These are phyloP conservation scores for Tricholoma sp. DNA, from an alignment of 768 basidiomycete species.

Conservation along the genomic window DNA sequence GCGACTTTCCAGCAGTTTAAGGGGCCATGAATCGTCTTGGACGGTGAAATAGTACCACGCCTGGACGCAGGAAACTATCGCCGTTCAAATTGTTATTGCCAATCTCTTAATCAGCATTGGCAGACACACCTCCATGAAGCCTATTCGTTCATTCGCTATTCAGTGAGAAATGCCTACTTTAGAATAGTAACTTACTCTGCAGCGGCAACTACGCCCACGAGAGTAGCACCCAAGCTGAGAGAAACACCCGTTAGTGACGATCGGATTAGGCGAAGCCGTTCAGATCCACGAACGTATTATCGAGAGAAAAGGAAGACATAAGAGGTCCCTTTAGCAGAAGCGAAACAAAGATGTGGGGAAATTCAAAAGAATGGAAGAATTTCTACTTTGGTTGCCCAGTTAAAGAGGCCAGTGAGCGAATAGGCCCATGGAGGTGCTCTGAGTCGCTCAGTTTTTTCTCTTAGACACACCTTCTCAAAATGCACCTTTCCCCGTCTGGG, in stretches of 20 bases:
- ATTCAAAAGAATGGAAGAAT: no score
- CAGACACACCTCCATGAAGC: conserved; percentile 44
- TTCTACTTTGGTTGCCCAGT: no score
- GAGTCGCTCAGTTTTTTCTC: no score
- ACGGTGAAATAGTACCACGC: conserved; percentile 50
- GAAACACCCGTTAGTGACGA: neutral
- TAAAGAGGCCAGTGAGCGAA: no score
- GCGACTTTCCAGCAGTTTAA: conserved; percentile 39
- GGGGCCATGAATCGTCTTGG: conserved; percentile 44
- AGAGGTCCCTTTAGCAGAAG: neutral
- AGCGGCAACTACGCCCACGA: conserved; percentile 45
- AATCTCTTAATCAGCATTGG: neutral
- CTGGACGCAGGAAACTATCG: conserved; percentile 47
- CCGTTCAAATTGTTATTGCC: neutral
- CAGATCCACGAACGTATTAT: conserved; percentile 15
- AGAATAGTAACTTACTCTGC: conserved; percentile 33
- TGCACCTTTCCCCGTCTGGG: no score
- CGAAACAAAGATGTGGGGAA: neutral
- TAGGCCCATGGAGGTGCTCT: no score
- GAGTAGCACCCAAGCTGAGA: conserved; percentile 42
- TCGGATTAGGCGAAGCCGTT: neutral
- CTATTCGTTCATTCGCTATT: conserved; percentile 31
- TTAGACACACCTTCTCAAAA: no score
- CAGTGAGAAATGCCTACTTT: neutral
- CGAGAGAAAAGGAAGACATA: conserved; percentile 7